A percentile compares a stretch with the other conserved stretches of the same genome.
Conservation (phyloP, 2,329 filamentous ascomycete species). For the Raffaelea ambrosiae region DNA sequence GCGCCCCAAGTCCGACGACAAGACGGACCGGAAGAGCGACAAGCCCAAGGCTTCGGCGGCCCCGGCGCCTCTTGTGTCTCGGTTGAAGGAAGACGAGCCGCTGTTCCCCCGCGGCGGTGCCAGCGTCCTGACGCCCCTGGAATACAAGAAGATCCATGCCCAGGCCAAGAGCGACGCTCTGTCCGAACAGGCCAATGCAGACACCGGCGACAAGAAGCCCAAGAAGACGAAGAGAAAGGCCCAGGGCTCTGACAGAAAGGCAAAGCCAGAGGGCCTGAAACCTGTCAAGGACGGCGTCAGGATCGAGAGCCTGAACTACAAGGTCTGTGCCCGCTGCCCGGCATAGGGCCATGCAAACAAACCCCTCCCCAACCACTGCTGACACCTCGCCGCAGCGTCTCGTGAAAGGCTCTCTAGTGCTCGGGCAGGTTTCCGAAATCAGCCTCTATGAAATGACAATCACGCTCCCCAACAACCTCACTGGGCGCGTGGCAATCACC, state of each 20-base stretch:
- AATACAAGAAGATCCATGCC: constrained; percentile 93
- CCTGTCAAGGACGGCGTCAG: constrained; percentile 53
- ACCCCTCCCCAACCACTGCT: background rate
- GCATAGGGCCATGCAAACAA: background rate
- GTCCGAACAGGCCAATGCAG: constrained; percentile 61
- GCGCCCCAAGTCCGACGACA: constrained; percentile 7
- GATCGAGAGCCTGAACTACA: constrained; percentile 83
- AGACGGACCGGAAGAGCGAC: constrained; percentile 1
- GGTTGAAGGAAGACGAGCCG: constrained; percentile 69
- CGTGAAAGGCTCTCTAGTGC: constrained; percentile 74
- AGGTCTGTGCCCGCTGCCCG: constrained; percentile 55
- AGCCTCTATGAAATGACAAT: constrained; percentile 71
- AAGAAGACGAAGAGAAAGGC: constrained; percentile 42
- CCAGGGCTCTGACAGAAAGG: constrained; percentile 14
- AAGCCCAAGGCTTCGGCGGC: constrained; percentile 6
- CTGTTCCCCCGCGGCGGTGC: constrained; percentile 89
- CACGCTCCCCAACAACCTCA: constrained; percentile 85
- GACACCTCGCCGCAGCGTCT: constrained; percentile 51
- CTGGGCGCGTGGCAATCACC: constrained; percentile 84
- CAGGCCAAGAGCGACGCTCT: constrained; percentile 88
- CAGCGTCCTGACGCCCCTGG: constrained; percentile 81
- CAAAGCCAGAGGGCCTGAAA: constrained; percentile 38
- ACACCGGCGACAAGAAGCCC: constrained; percentile 40
- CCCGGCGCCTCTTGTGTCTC: constrained; percentile 29
- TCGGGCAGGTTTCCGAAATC: constrained; percentile 79